A percentile compares a stretch with the other conserved stretches of the same genome.
These are phyloP conservation scores for Microsporum audouinii DNA, from an alignment of 2,329 filamentous ascomycete genomes.

Conservation along the genomic window DNA sequence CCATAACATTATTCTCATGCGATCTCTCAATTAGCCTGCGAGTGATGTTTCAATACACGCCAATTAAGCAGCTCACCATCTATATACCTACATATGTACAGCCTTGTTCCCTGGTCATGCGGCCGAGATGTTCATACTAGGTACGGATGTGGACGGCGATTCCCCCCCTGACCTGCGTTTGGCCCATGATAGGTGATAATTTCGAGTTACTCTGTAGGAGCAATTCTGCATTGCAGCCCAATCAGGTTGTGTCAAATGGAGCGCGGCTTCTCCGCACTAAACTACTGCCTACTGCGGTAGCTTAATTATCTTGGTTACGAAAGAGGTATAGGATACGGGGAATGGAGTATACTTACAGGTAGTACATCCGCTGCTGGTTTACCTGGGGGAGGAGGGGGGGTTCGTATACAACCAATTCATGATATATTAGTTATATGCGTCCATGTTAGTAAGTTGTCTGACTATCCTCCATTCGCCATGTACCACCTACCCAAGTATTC, in stretches of 20 bases:
- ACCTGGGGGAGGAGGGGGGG: neutral
- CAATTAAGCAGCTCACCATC: neutral
- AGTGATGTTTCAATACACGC: neutral
- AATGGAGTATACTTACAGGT: neutral
- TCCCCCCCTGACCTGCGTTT: neutral
- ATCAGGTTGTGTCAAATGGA: neutral
- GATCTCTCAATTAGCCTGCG: neutral
- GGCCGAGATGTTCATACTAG: constrained; percentile 1
- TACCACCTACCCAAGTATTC: neutral
- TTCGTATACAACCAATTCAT: neutral
- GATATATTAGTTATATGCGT: neutral
- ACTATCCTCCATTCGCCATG: neutral
- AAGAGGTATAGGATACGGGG: neutral
- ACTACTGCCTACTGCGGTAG: constrained; percentile 3
- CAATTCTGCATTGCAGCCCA: constrained; percentile 2
- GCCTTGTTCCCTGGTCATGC: constrained; percentile 2
- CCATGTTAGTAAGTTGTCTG: neutral
- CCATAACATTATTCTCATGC: neutral
- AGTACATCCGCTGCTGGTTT: neutral
- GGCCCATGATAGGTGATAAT: neutral
- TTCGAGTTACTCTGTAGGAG: neutral
- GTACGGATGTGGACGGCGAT: constrained; percentile 1
- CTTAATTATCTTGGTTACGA: neutral
- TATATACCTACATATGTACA: neutral
- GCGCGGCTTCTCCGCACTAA: constrained; percentile 3